Conservation (phyloP, 2,329 filamentous ascomycete genomes). For the Chrysosporium keratinophilum region DNA sequence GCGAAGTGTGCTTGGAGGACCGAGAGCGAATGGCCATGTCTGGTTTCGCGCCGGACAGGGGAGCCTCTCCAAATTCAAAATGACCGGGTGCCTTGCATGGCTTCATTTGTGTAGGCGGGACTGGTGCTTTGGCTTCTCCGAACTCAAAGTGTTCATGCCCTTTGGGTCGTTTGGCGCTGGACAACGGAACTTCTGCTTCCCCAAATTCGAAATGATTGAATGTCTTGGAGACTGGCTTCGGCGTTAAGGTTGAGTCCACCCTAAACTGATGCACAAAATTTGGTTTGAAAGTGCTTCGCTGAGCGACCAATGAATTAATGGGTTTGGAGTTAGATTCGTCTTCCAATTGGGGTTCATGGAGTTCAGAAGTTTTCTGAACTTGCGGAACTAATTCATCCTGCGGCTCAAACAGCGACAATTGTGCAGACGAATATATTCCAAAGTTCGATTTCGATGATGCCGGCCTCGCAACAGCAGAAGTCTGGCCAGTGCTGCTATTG, state of each 20-base stretch:
- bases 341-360: too few species aligned
- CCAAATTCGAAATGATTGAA: constrained; percentile 79
- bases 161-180: constrained; percentile 7
- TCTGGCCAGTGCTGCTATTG: not conserved
- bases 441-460: constrained; percentile 25
- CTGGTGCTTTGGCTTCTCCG: not conserved
- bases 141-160: not conserved
- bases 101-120: not conserved
- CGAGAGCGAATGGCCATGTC: constrained; percentile 10
- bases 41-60: not conserved
- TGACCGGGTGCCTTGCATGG: constrained; percentile 1
- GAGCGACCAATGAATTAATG: too few species aligned
- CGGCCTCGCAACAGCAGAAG: not conserved
- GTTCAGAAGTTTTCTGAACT: not conserved
- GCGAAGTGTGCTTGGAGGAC: constrained; percentile 45
- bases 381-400: constrained; percentile 42
- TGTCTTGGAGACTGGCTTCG: constrained; percentile 63
- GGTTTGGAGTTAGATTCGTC: too few species aligned
- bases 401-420: constrained; percentile 63
- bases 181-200: constrained; percentile 29
- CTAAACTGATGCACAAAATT: constrained; percentile 11
- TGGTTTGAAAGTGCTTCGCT: too few species aligned
- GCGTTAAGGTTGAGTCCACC: constrained; percentile 45
- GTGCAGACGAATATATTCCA: constrained; percentile 35
- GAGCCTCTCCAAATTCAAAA: constrained; percentile 15